These are phyloP conservation scores for Rhizopus sp. DNA, from an alignment of 371 early-diverging fungal genomes.

Conservation along the genomic window DNA sequence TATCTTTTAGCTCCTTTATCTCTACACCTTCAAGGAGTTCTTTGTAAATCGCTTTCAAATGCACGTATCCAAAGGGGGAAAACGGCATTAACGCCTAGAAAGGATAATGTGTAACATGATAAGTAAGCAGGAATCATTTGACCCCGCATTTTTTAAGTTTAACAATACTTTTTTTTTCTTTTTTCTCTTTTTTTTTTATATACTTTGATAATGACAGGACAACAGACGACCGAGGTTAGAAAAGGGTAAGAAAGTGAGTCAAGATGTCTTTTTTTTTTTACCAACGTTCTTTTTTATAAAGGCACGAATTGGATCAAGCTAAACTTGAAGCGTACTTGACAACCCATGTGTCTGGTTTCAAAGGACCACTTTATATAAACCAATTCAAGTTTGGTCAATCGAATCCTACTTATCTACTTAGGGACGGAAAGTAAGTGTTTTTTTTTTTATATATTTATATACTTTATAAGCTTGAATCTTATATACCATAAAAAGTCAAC, in stretches of 20 bases:
- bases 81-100: too few species aligned
- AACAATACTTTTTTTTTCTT: background rate
- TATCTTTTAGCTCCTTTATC: background rate
- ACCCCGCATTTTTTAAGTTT: background rate
- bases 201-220: slow-evolving; percentile 16
- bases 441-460: background rate
- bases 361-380: slow-evolving; percentile 64
- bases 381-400: slow-evolving; percentile 91
- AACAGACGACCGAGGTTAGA: slow-evolving; percentile 38
- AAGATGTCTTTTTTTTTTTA: background rate
- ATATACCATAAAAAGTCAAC: slow-evolving; percentile 29
- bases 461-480: background rate
- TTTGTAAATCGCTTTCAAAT: too few species aligned
- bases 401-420: slow-evolving; percentile 88
- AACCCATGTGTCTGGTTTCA: slow-evolving; percentile 53
- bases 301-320: slow-evolving; percentile 65
- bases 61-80: too few species aligned
- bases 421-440: slow-evolving; percentile 64
- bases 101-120: background rate
- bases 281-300: slow-evolving; percentile 13
- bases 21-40: too few species aligned
- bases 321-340: slow-evolving; percentile 61
- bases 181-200: slow-evolving; percentile 6
- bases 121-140: background rate
- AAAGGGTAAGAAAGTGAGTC: slow-evolving; percentile 26